These are phyloP conservation scores for Rhizoclosmatium globosum DNA, from an alignment of 192 early-diverging fungal species.

Conservation along the genomic window DNA sequence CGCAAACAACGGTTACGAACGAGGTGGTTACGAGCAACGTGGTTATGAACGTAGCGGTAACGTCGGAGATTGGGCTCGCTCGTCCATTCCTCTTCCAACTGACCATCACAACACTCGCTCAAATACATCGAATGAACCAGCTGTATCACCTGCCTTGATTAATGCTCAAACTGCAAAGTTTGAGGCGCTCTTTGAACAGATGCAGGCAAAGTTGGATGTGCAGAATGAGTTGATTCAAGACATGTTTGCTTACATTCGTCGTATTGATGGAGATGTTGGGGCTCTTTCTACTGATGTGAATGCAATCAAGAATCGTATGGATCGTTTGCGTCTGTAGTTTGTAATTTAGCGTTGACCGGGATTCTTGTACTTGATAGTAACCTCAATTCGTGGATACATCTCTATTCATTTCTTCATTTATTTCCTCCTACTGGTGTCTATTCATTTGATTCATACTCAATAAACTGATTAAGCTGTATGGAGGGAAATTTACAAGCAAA, in stretches of 20 bases:
- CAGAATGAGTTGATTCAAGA: not conserved
- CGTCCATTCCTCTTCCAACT: not conserved
- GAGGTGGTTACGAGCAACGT: too few relatives aligned
- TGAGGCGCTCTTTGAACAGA: not conserved
- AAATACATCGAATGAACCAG: not conserved
- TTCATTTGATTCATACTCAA: too few relatives aligned
- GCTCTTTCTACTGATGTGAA: not conserved
- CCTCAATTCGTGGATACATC: too few relatives aligned
- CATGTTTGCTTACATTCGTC: constrained; percentile 8
- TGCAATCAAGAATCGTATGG: not conserved
- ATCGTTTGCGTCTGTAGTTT: not conserved
- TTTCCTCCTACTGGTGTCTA: too few relatives aligned
- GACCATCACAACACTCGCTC: not conserved
- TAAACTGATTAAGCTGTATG: too few relatives aligned
- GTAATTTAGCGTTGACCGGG: too few relatives aligned
- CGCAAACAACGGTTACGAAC: too few relatives aligned
- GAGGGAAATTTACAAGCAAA: too few relatives aligned
- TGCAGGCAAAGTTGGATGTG: constrained; percentile 12
- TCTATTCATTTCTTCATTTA: too few relatives aligned
- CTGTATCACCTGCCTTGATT: not conserved
- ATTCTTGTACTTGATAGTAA: too few relatives aligned
- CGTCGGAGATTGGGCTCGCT: too few relatives aligned
- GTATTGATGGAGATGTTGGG: constrained; percentile 5
- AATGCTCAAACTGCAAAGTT: not conserved
- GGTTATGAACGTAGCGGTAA: too few relatives aligned